Base-by-base conservation (phyloP, 2,329 filamentous ascomycete species). In the Diplocarpon mali region DNA sequence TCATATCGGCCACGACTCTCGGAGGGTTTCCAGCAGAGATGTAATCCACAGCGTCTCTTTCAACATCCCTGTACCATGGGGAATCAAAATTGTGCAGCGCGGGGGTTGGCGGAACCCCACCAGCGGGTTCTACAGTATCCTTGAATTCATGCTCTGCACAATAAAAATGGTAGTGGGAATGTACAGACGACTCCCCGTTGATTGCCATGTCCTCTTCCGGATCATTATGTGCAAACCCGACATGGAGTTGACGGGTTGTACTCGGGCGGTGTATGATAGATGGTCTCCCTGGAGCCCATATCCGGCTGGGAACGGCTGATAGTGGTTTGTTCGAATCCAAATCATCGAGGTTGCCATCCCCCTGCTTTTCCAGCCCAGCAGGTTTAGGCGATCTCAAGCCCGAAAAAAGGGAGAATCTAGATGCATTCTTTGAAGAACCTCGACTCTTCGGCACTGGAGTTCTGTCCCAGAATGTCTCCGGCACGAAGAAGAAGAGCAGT, bases 391-490 rank as follows among this genome's bases (percentile, higher is more conserved):
- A 36, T 37, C 35, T 48, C 24, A 46, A 46, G 12, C 32, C 40
- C 8, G 50, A 46, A 35, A 58, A 51, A 5, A 56, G 16, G 14
- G 52, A 53, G 5, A 49, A 20, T 17, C 37, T 50, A 30, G 54
- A 51, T 6, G 43, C 40, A 15, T 51, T 28, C 15, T 35, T 42
- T 14, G 40, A 42, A 29, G 29, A 5, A 36, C 43, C 47, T 34
- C 49, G 51, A 34, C 49, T 53, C 15, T 52, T 57, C 13, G 57
- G 52, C n/a, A 55, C 49, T 17, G 89, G 88, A 2, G 83, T 82
- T 38, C 90, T 73, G 62, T 95, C 88, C 90, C 90, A 96, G 54
- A 95, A 95, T 0, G 88, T 95, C 65, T 96, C 90, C 0, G 90
- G 90, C 0, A 95, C 85, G 56, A 95, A 94, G 47, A 95, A 71